These are phyloP conservation scores for Coemansia sp. DNA, from an alignment of 192 early-diverging fungal genomes.

Conservation along the genomic window DNA sequence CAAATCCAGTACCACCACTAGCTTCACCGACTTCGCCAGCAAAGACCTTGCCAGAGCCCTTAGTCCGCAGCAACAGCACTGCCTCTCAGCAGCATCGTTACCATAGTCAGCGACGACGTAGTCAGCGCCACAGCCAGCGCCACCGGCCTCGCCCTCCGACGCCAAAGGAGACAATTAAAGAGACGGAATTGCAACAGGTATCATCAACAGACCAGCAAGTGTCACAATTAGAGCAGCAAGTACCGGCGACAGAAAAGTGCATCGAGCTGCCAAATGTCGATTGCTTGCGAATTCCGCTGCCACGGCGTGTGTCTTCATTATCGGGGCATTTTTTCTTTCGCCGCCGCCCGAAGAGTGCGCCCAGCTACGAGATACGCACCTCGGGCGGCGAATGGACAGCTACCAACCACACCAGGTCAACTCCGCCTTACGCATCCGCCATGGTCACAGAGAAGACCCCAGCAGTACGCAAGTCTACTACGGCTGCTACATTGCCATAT, in stretches of 20 bases:
- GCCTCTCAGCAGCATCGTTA: conserved; percentile 26
- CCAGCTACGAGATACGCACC: conserved; percentile 2
- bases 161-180: background rate
- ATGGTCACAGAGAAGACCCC: background rate
- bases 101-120: background rate
- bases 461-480: conserved; percentile 8
- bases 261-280: conserved; percentile 4
- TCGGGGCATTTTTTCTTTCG: conserved; percentile 24
- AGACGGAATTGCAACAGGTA: conserved; percentile 1
- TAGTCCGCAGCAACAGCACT: conserved; percentile 1
- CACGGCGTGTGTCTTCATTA: background rate
- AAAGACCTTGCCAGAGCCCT: conserved; percentile 3
- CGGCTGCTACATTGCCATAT: conserved; percentile 20
- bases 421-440: background rate
- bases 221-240: background rate
- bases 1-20: background rate
- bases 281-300: background rate
- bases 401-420: conserved; percentile 2
- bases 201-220: background rate
- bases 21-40: conserved; percentile 4
- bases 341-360: conserved; percentile 22
- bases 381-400: conserved; percentile 19
- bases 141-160: background rate
- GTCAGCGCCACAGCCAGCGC: background rate
- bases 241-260: background rate